phyloP scores from a whole-genome alignment of 2,329 filamentous ascomycete genomes.

The Monilinia aucupariae region DNA sequence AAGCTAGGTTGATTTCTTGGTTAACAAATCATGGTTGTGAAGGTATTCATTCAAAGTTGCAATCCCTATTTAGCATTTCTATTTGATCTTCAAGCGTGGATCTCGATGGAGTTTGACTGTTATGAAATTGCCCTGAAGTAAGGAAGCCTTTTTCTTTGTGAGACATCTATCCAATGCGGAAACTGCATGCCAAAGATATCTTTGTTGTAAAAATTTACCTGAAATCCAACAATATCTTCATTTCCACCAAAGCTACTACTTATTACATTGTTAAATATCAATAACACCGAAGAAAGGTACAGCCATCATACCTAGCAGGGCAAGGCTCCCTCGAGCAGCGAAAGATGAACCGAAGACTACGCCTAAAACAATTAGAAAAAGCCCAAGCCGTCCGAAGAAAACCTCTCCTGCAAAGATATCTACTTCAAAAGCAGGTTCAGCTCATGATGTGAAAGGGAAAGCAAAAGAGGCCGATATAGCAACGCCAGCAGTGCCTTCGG shows the following conservation, averaged over 20 bases:
- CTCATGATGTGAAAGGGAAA: background rate
- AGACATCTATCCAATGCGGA: constrained; percentile 6
- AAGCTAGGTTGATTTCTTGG: background rate
- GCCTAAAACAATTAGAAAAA: background rate
- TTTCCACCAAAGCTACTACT: background rate
- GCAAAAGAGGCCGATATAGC: background rate
- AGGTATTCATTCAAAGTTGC: background rate
- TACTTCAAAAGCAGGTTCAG: background rate
- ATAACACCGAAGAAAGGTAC: background rate
- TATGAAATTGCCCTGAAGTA: background rate
- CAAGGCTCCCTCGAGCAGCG: constrained; percentile 7
- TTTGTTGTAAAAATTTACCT: constrained; percentile 4
- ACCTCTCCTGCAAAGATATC: background rate
- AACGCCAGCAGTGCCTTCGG: background rate
- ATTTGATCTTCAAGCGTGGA: background rate
- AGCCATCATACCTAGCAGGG: background rate
- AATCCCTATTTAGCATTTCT: background rate
- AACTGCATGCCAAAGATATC: constrained; percentile 12
- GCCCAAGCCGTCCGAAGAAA: background rate
- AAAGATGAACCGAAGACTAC: constrained; percentile 6
- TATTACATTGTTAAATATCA: background rate
- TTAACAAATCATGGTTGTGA: background rate
- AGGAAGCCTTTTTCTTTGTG: constrained; percentile 9
- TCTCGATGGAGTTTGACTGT: background rate
- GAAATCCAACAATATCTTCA: background rate